Evolutionary conservation across 2,329 filamentous ascomycete genomes (phyloP), one percentile per base, ranked within the genome.

Genomic region (Calonectria hawksworthii): DNA sequence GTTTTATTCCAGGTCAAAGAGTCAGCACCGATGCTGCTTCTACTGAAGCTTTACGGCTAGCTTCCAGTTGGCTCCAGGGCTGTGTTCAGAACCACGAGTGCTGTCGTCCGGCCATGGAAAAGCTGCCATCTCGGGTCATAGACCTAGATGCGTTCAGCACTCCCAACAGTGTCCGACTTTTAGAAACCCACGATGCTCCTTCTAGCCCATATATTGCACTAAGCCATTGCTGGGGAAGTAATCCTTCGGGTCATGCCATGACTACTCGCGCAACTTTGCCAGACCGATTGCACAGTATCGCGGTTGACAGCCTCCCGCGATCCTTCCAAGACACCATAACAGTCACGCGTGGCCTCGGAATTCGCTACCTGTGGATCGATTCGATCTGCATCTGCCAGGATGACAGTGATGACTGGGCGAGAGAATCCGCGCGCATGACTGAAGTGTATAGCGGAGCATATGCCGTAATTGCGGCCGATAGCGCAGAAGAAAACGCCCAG

Each of bases 361-460:
- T 75, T 4, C 54, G 68, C 0, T 75, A 16, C 14, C 50, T 78
- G 0, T 78, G 76, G 76, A 77, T 78, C 2, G 76, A 78, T 23
- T 72, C 72, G 0, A 9, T 74, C 3, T 77, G 71, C 14, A 77
- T 78, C 10, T 74, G 56, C 4, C 75, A 78, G 16, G 76, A 75
- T 2, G 75, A 77, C 8, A 0, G n/a, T 0, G 69, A 77, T 14
- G 73, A 78, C 1, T 77, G 76, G 72, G 47, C 66, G 0, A 26
- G 67, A 30, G 74, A 76, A 18, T 70, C 74, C 34, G 74, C 67
- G 10, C 50, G 64, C 0, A 77, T 77, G 74, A 14, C 71, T 3
- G 34, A 68, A 10, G 67, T 77, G 3, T 76, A 76, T 14, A 59
- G 72, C 0, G 67, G 74, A n/a, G 66, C 76, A 1, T 52, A 73